Evolutionary conservation across 2,329 filamentous ascomycete species (phyloP), one percentile per base, ranked within the genome.

Genomic region (Aciculosporium take): DNA sequence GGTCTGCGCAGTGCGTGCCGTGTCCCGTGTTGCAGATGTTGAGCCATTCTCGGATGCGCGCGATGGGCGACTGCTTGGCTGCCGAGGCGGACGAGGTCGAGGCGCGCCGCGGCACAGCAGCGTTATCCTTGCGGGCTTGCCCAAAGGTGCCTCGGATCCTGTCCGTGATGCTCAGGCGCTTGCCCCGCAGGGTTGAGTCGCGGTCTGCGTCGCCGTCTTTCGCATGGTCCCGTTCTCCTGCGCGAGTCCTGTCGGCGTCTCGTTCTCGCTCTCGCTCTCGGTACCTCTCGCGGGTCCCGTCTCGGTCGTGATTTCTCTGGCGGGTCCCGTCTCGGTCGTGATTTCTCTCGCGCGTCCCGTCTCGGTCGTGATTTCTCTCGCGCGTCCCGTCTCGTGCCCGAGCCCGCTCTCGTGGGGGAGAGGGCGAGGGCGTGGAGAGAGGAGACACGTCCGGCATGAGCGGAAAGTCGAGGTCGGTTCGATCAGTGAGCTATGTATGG

Each of bases 1-100:
- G 49, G 9, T 55, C 52, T 39, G 51, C 56, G 48, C 64, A 67
- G 50, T 67, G 65, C 21, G 56, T 51, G 12, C 58, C 54, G 40
- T 67, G 65, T 38, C 64, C 57, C n/a, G 53, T 52, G 42, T 63
- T 63, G 49, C 65, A 67, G 10, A 55, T 55, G 42, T 67, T 62
- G 27, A 67, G 57, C 65, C 65, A 67, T 33, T 64, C 58, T 36
- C 59, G 58, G 38, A 67, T 57, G 37, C 60, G 61, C 36, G 52
- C 53, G 28, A 65, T 50, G 15, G 63, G 64, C 8, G 57, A 62
- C 24, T 56, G 53, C 33, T 47, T 53, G 39, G 53, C 48, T 33
- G 52, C 51, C 32, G 53, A 48, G 10, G 42, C 7, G 32, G 53
- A 52, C 34, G 54, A 49, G 13, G 42, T 44, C 35, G 61, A 61